These are phyloP conservation scores for Escovopsis sp. DNA, from an alignment of 2,329 filamentous ascomycete genomes.

Conservation along the genomic window DNA sequence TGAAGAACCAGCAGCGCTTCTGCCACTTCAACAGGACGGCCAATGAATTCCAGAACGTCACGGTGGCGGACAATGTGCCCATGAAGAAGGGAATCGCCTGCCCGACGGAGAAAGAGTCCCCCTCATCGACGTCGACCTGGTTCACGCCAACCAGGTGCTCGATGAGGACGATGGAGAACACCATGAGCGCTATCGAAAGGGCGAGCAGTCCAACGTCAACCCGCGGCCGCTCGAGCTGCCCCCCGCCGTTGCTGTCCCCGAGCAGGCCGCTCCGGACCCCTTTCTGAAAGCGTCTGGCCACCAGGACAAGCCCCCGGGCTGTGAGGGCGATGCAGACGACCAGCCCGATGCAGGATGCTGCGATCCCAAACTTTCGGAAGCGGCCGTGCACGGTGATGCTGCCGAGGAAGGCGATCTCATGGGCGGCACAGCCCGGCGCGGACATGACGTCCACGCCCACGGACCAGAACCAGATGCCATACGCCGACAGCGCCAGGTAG, in stretches of 20 bases:
- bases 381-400: slow-evolving; percentile 5
- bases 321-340: slow-evolving; percentile 6
- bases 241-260: neutral
- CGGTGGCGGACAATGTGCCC: slow-evolving; percentile 7
- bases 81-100: slow-evolving; percentile 13
- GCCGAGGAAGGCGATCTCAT: slow-evolving; percentile 9
- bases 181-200: slow-evolving; percentile 9
- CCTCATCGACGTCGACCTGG: slow-evolving; percentile 6
- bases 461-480: slow-evolving; percentile 14
- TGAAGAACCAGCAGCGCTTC: slow-evolving; percentile 9
- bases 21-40: slow-evolving; percentile 3
- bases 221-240: slow-evolving; percentile 3
- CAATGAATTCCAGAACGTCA: slow-evolving; percentile 9
- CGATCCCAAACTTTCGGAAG: slow-evolving; percentile 10
- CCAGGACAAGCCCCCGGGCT: slow-evolving; percentile 2
- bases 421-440: neutral
- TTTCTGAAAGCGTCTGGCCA: slow-evolving; percentile 3
- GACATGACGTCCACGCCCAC: slow-evolving; percentile 9
- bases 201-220: slow-evolving; percentile 10
- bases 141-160: slow-evolving; percentile 11
- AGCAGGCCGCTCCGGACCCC: slow-evolving; percentile 5
- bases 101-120: slow-evolving; percentile 7
- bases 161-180: slow-evolving; percentile 7
- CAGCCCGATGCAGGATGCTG: slow-evolving; percentile 6
- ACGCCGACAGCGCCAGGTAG: slow-evolving; percentile 10